Evolutionary conservation across 345 rosid species (phyloP).

Genomic region (Brassica incana): DNA sequence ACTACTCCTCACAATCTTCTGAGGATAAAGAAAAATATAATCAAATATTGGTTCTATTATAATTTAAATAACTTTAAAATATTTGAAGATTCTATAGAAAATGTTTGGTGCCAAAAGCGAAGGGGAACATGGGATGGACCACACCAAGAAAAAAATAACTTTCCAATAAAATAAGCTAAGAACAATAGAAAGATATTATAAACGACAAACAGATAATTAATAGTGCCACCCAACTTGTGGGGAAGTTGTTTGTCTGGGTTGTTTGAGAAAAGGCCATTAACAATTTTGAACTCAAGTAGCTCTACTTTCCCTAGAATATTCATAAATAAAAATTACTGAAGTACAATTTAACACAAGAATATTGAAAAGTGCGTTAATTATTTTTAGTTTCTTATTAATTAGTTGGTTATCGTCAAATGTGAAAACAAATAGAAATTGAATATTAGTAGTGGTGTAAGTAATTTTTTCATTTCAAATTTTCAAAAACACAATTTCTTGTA

Average conservation of each 20-base stretch:
- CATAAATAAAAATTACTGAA: not conserved
- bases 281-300: not conserved
- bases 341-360: not conserved
- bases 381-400: not conserved
- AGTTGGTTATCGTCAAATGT: not conserved
- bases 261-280: not conserved
- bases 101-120: conserved; percentile 47
- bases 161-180: conserved; percentile 33
- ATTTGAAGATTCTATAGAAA: conserved; percentile 43
- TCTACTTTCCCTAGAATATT: not conserved
- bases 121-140: conserved; percentile 65
- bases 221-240: conserved; percentile 68
- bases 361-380: not conserved
- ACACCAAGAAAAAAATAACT: conserved; percentile 33
- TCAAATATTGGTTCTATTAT: conserved; percentile 18
- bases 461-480: not conserved
- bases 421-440: not conserved
- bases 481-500: not conserved
- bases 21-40: not conserved
- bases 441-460: not conserved
- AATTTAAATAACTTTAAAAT: not conserved
- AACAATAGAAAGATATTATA: conserved; percentile 42
- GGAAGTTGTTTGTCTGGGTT: conserved; percentile 42
- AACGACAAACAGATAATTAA: conserved; percentile 43
- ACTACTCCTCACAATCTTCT: conserved; percentile 16